Conservation (phyloP, 306 rosid genomes). For the Fagus crenata region DNA sequence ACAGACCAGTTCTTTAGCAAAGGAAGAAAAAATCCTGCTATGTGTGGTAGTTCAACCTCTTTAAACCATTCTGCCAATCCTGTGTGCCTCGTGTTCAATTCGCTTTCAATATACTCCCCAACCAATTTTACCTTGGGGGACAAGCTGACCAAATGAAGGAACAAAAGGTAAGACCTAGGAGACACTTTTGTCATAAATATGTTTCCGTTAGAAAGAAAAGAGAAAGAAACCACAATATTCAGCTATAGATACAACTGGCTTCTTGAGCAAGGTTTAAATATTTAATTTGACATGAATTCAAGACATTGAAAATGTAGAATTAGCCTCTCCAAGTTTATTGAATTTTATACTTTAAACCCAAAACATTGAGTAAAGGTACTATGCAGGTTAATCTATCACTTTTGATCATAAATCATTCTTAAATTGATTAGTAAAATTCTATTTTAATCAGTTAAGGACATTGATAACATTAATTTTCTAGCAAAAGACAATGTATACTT, state of each 20-base stretch:
- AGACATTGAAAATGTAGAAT: background rate
- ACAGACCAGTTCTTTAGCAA: slow-evolving; percentile 63
- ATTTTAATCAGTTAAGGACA: background rate
- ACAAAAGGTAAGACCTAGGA: slow-evolving; percentile 26
- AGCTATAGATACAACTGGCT: background rate
- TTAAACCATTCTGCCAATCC: slow-evolving; percentile 61
- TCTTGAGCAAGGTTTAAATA: slow-evolving; percentile 24
- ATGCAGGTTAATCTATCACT: background rate
- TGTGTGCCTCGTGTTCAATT: slow-evolving; percentile 44
- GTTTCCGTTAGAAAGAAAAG: slow-evolving; percentile 3
- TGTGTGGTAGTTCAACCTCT: slow-evolving; percentile 44
- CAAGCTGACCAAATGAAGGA: slow-evolving; percentile 48
- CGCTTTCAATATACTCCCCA: slow-evolving; percentile 46
- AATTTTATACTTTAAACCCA: slow-evolving; percentile 8
- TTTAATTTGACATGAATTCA: background rate
- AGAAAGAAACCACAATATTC: background rate
- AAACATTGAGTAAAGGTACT: slow-evolving; percentile 2
- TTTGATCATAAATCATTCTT: background rate
- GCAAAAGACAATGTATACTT: slow-evolving; percentile 29
- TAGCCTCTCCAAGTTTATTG: background rate
- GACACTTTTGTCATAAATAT: slow-evolving; percentile 17
- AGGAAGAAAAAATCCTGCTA: slow-evolving; percentile 57
- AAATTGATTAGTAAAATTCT: background rate
- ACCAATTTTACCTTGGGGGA: slow-evolving; percentile 42
- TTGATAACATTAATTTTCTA: background rate